These are phyloP conservation scores for Astraeus odoratus DNA, from an alignment of 768 basidiomycete species.

Conservation along the genomic window DNA sequence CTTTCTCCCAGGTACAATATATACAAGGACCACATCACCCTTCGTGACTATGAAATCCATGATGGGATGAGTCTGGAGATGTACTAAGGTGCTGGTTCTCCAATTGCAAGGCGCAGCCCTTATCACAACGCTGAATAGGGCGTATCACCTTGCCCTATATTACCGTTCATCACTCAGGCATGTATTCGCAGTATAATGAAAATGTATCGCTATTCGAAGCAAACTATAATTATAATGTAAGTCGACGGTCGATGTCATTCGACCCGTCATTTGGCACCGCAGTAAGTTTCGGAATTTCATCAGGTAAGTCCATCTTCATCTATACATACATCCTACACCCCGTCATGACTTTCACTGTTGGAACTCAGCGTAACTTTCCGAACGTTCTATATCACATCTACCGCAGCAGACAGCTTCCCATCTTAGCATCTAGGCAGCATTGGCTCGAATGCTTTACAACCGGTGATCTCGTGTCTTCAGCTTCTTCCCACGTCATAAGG, in stretches of 20 bases:
- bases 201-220: constrained; percentile 9
- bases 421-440: no score
- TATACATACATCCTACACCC: no score
- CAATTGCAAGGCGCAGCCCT: background rate
- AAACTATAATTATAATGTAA: background rate
- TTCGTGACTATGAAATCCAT: constrained; percentile 87
- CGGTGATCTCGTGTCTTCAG: constrained; percentile 16
- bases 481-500: constrained; percentile 40
- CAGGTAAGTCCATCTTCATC: background rate
- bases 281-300: background rate
- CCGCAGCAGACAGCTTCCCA: no score
- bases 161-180: background rate
- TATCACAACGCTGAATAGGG: constrained; percentile 3
- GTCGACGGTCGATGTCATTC: background rate
- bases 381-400: no score
- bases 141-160: background rate
- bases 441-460: constrained; percentile 21
- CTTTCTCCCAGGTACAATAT: constrained; percentile 68
- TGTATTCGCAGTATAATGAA: constrained; percentile 8
- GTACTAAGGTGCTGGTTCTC: constrained; percentile 43
- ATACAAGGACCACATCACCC: constrained; percentile 94
- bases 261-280: background rate
- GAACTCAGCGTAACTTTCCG: no score
- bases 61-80: constrained; percentile 93
- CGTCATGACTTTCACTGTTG: no score